Percentiles rank a stretch among this genome's conserved stretches.
Conservation (phyloP, 176 grass and related monocot genomes). For the Alopecurus myosuroides region DNA sequence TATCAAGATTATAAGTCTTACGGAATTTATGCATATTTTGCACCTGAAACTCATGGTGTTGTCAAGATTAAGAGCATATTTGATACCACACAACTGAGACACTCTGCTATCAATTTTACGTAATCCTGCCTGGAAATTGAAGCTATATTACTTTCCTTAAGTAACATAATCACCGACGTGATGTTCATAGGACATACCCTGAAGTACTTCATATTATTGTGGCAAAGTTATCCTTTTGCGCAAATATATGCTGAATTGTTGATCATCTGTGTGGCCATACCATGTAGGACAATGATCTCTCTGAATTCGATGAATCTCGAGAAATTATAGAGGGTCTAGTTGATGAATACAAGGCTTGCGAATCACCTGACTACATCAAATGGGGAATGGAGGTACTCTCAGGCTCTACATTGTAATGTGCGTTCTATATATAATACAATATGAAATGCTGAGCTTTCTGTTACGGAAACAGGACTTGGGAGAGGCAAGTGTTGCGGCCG, state of each 20-base stretch:
- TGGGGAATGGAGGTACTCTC: slow-evolving; percentile 98
- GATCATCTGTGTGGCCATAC: neutral
- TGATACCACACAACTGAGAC: neutral
- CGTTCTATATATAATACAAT: neutral
- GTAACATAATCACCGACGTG: neutral
- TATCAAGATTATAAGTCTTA: neutral
- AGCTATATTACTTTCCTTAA: neutral
- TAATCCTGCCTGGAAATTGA: neutral
- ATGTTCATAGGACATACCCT: neutral
- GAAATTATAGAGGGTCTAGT: slow-evolving; percentile 97
- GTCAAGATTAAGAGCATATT: neutral
- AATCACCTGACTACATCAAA: slow-evolving; percentile 98
- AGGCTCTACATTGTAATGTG: neutral
- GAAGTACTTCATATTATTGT: neutral
- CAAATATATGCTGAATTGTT: neutral
- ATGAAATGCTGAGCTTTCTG: slow-evolving; percentile 15
- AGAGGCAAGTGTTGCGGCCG: slow-evolving; percentile 63
- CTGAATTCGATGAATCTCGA: slow-evolving; percentile 95
- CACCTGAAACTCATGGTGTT: neutral
- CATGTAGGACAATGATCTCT: slow-evolving; percentile 87
- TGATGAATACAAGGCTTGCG: slow-evolving; percentile 96
- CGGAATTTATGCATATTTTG: slow-evolving; percentile 5
- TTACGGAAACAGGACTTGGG: slow-evolving; percentile 48
- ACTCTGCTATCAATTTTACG: neutral
- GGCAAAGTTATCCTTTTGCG: neutral